Evolutionary conservation across 2,329 filamentous ascomycete species (phyloP).

Genomic region (Alternaria panax): DNA sequence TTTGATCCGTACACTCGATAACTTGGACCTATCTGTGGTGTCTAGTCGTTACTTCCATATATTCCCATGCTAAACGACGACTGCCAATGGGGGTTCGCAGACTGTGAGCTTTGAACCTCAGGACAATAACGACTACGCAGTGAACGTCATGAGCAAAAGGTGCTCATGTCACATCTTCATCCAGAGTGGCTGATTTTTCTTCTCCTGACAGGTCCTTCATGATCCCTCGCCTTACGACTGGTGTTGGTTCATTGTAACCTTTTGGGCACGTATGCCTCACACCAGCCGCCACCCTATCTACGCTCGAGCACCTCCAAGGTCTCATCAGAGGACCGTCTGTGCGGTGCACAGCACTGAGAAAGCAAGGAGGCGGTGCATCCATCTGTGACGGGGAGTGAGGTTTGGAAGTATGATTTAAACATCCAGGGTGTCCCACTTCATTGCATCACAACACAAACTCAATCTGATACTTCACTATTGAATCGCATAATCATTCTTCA

Average conservation of each 20-base stretch:
- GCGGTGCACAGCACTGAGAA: background rate
- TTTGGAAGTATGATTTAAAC: background rate
- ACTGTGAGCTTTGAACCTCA: background rate
- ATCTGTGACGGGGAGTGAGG: background rate
- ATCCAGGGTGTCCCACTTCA: background rate
- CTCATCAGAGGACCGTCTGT: background rate
- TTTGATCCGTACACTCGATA: background rate
- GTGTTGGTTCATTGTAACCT: background rate
- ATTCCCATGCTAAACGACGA: background rate
- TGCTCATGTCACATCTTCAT: background rate
- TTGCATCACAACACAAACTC: background rate
- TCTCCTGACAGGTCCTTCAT: background rate
- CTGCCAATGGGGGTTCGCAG: background rate
- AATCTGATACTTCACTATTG: background rate
- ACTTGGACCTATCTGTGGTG: background rate
- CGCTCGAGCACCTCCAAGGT: background rate
- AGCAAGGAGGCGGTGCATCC: background rate
- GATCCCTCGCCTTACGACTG: background rate
- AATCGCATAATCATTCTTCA: background rate
- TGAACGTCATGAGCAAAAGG: background rate
- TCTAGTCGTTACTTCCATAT: background rate
- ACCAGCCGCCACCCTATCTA: background rate
- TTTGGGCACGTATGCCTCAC: constrained; percentile 3
- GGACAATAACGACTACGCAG: background rate
- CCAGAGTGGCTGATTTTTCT: background rate